These are phyloP conservation scores for Mollisia scopiformis DNA, from an alignment of 2,329 filamentous ascomycete species.

Conservation along the genomic window DNA sequence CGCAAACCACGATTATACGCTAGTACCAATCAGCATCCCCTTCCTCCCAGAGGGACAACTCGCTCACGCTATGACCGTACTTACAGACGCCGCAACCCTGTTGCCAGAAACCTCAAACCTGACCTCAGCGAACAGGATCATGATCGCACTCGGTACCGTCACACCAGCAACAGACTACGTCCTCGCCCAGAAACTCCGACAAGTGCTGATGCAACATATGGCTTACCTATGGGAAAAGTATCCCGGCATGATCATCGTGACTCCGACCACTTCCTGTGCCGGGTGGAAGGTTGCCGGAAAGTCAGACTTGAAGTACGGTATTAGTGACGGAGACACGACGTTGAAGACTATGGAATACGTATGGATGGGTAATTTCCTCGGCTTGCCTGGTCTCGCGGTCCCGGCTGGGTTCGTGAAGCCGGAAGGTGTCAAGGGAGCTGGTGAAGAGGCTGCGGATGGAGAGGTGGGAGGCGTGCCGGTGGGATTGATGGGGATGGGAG, in stretches of 20 bases:
- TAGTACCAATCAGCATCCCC: slow-evolving; percentile 65
- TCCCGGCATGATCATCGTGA: slow-evolving; percentile 76
- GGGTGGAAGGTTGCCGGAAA: slow-evolving; percentile 69
- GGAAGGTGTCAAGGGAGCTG: slow-evolving; percentile 19
- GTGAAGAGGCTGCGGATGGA: slow-evolving; percentile 15
- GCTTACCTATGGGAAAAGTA: slow-evolving; percentile 69
- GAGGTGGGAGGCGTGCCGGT: slow-evolving; percentile 61
- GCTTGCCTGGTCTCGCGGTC: slow-evolving; percentile 72
- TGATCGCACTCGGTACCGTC: slow-evolving; percentile 65
- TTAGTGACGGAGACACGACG: slow-evolving; percentile 72
- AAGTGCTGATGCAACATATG: slow-evolving; percentile 77
- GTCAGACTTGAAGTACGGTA: slow-evolving; percentile 66
- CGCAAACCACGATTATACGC: slow-evolving; percentile 50
- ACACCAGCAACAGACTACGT: slow-evolving; percentile 71
- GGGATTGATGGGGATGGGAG: slow-evolving; percentile 63
- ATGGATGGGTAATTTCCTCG: slow-evolving; percentile 80
- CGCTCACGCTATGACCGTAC: slow-evolving; percentile 76
- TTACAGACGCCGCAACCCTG: slow-evolving; percentile 65
- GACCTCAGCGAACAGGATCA: slow-evolving; percentile 65
- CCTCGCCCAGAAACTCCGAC: slow-evolving; percentile 71
- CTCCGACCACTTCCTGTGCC: slow-evolving; percentile 73
- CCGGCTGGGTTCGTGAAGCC: slow-evolving; percentile 69
- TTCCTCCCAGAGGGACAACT: slow-evolving; percentile 70
- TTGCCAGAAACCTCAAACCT: slow-evolving; percentile 35
- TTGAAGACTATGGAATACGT: slow-evolving; percentile 82